Evolutionary conservation across 108 stramenopile genomes (phyloP).

Genomic region (Nitzschia inconspicua): DNA sequence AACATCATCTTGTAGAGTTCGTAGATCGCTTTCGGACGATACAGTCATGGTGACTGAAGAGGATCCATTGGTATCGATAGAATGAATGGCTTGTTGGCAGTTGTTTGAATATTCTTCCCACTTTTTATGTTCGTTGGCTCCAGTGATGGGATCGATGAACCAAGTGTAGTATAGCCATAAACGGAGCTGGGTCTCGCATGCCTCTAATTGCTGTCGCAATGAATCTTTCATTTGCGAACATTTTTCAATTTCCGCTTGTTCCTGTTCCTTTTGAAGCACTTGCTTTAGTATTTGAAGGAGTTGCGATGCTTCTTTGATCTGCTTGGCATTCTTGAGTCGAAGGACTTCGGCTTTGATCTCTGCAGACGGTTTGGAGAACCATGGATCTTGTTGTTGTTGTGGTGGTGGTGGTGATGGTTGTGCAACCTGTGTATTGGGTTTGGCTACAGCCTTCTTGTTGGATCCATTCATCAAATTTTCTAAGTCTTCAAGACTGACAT

Average conservation of each 20-base stretch:
- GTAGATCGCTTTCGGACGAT: too few relatives aligned
- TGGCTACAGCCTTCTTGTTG: background rate
- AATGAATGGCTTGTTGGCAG: constrained; percentile 9
- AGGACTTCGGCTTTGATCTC: constrained; percentile 27
- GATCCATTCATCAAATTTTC: background rate
- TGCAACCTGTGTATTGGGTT: background rate
- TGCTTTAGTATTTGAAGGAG: constrained; percentile 29
- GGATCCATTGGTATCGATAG: constrained; percentile 4
- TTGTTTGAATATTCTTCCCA: constrained; percentile 11
- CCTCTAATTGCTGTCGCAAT: constrained; percentile 20
- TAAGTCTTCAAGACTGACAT: constrained; percentile 1
- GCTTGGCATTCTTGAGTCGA: constrained; percentile 25
- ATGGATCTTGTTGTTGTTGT: constrained; percentile 1
- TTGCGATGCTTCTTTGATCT: constrained; percentile 21
- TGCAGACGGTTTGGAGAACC: constrained; percentile 15
- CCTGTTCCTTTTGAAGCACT: constrained; percentile 18
- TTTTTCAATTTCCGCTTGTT: constrained; percentile 6
- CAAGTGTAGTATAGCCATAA: constrained; percentile 7
- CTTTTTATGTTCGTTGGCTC: background rate
- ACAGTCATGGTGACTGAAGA: background rate
- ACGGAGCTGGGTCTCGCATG: background rate
- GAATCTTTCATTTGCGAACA: constrained; percentile 4
- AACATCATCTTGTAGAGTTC: constrained; percentile 2
- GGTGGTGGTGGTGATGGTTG: background rate
- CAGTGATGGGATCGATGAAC: constrained; percentile 8